These are phyloP conservation scores for Cucurbita ficifolia DNA, from an alignment of 306 rosid species.

Conservation along the genomic window DNA sequence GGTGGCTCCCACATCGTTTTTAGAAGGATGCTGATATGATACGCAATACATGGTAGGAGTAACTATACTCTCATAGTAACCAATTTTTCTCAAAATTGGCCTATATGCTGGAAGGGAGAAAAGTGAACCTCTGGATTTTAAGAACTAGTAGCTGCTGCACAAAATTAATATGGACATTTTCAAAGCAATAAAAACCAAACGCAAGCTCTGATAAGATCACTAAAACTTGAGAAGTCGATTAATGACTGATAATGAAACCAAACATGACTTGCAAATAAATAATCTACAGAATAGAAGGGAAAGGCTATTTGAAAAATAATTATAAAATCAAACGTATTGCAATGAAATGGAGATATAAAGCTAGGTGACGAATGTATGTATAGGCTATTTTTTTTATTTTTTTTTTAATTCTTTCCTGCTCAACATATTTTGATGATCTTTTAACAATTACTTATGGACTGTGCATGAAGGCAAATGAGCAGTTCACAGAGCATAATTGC, in stretches of 20 bases:
- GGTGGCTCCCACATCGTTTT: no score
- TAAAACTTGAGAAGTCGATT: neutral
- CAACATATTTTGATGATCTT: neutral
- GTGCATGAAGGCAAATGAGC: slow-evolving; percentile 2
- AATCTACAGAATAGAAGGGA: neutral
- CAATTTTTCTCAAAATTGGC: no score
- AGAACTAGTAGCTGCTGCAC: no score
- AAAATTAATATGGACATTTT: no score
- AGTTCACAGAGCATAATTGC: neutral
- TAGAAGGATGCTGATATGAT: no score
- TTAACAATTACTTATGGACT: neutral
- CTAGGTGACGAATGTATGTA: neutral
- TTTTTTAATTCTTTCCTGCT: neutral
- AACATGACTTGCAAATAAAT: neutral
- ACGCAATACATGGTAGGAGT: no score
- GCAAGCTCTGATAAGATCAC: neutral
- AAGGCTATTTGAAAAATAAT: neutral
- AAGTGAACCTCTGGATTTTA: no score
- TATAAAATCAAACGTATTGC: neutral
- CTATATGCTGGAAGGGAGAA: no score
- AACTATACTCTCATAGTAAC: no score
- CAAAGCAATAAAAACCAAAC: neutral
- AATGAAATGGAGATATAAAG: neutral
- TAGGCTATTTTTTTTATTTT: neutral
- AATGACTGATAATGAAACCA: neutral